Conservation (phyloP, 306 rosid genomes). For the Medicago truncatula region DNA sequence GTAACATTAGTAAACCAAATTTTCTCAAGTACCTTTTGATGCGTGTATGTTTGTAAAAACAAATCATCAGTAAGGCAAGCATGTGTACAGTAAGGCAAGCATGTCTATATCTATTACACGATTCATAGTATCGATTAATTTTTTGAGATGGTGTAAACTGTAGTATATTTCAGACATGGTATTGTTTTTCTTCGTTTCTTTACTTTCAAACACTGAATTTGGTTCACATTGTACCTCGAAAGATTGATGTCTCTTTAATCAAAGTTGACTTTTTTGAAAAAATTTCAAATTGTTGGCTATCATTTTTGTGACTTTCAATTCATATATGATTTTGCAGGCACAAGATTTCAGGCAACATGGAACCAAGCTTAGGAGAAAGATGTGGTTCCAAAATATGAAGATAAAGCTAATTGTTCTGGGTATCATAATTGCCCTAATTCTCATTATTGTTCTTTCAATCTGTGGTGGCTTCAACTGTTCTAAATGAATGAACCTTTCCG, state of each 20-base stretch:
- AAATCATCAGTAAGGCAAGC: background rate
- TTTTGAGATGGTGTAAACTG: background rate
- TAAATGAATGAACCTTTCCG: conserved; percentile 50
- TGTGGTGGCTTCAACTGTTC: conserved; percentile 78
- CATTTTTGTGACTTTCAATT: conserved; percentile 4
- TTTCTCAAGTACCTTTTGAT: background rate
- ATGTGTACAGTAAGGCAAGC: conserved; percentile 4
- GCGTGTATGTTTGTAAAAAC: conserved; percentile 2
- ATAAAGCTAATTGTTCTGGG: conserved; percentile 80
- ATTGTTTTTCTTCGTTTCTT: background rate
- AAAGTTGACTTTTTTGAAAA: background rate
- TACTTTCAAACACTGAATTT: background rate
- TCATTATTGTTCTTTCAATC: conserved; percentile 71
- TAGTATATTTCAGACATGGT: background rate
- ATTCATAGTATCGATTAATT: background rate
- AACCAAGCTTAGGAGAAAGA: conserved; percentile 88
- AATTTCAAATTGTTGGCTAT: background rate
- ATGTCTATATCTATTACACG: conserved; percentile 8
- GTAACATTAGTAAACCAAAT: conserved; percentile 17
- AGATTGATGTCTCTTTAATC: background rate
- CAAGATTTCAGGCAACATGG: conserved; percentile 95
- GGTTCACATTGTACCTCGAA: background rate
- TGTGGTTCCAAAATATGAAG: conserved; percentile 97
- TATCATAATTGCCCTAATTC: conserved; percentile 74
- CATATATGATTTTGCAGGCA: conserved; percentile 59